phyloP scores from a whole-genome alignment of 1,139 yeast species.

The Sugiyamaella xylanicola region DNA sequence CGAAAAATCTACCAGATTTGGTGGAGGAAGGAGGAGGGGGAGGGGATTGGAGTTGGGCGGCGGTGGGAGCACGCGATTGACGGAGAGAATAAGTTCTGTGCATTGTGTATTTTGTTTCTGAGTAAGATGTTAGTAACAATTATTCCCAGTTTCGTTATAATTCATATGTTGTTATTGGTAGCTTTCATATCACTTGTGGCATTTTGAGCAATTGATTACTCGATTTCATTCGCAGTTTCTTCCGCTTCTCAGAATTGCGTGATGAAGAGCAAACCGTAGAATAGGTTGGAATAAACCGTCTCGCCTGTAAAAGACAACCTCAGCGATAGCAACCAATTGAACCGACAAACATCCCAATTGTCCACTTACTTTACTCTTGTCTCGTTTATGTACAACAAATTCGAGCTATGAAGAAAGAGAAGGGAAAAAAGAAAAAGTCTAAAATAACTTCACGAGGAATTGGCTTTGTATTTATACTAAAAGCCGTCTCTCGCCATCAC shows the following conservation, averaged over 20 bases:
- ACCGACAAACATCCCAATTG: background rate
- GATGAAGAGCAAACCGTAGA: background rate
- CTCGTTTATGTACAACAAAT: conserved; percentile 9
- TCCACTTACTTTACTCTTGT: conserved; percentile 8
- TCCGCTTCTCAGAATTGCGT: no score
- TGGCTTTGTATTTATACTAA: conserved; percentile 19
- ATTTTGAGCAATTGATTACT: no score
- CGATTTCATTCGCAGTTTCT: no score
- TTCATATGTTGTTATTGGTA: background rate
- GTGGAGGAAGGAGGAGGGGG: conserved; percentile 94
- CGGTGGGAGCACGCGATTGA: conserved; percentile 94
- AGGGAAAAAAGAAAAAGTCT: background rate
- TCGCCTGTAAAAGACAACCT: background rate
- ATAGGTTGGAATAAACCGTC: background rate
- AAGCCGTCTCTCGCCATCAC: background rate
- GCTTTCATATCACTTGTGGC: background rate
- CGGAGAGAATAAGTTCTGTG: conserved; percentile 98
- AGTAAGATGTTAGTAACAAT: background rate
- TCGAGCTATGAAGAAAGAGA: conserved; percentile 1
- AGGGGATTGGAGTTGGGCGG: conserved; percentile 89
- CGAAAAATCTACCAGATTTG: conserved; percentile 84
- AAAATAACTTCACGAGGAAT: conserved; percentile 13
- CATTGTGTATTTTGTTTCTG: conserved; percentile 51
- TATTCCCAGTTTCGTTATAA: no score
- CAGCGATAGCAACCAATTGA: background rate